Conservation (phyloP, 1,139 yeast genomes). For the Yarrowia galli region DNA sequence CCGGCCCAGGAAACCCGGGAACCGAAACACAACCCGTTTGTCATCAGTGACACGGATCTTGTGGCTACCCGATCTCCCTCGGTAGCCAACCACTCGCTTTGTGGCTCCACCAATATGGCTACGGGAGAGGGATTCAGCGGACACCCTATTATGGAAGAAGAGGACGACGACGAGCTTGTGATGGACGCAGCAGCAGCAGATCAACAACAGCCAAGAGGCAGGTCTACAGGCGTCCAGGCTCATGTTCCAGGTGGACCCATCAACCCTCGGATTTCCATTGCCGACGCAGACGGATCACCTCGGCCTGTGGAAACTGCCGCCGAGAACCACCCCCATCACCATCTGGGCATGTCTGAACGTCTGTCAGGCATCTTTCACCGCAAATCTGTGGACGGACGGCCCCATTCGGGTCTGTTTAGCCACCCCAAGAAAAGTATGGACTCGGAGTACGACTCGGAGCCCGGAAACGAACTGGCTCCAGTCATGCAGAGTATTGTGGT, state of each 20-base stretch:
- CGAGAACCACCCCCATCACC: slow-evolving; percentile 4
- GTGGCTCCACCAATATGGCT: slow-evolving; percentile 7
- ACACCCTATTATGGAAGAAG: slow-evolving; percentile 6
- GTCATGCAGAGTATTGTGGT: slow-evolving; percentile 38
- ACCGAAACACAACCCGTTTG: slow-evolving; percentile 27
- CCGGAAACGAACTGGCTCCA: slow-evolving; percentile 20
- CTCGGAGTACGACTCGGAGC: slow-evolving; percentile 25
- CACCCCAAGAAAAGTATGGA: slow-evolving; percentile 15
- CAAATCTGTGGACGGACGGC: slow-evolving; percentile 16
- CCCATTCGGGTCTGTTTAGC: slow-evolving; percentile 20
- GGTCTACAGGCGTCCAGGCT: slow-evolving; percentile 7
- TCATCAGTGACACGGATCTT: slow-evolving; percentile 31
- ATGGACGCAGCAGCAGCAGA: too few relatives aligned
- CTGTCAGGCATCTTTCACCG: slow-evolving; percentile 26
- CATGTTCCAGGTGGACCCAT: not conserved
- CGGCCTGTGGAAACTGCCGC: slow-evolving; percentile 4
- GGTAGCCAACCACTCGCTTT: slow-evolving; percentile 13
- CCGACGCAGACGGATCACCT: slow-evolving; percentile 15
- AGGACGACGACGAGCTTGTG: not conserved
- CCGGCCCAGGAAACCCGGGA: slow-evolving; percentile 11
- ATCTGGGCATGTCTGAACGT: slow-evolving; percentile 22
- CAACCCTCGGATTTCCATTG: not conserved
- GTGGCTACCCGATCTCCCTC: slow-evolving; percentile 18
- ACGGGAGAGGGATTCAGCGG: slow-evolving; percentile 18
- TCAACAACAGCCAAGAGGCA: not conserved